Base-by-base conservation (phyloP, 352 stramenopile species). In the Globisporangium nunn region DNA sequence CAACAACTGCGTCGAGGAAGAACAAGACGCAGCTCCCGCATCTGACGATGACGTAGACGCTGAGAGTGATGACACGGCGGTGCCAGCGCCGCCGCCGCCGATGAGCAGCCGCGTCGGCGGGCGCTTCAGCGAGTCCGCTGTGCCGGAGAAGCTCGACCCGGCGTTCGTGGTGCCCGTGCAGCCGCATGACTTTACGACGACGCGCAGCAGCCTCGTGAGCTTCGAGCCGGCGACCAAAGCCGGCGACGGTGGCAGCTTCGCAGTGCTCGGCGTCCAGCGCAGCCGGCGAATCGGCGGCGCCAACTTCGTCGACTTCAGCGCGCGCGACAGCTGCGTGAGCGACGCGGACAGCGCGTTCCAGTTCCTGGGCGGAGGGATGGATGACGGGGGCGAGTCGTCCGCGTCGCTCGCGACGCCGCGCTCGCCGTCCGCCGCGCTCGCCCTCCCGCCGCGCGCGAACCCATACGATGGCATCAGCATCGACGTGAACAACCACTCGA, bases 381-480 rank as follows among this genome's bases (percentile, higher is more conserved):
- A 79, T 31, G 62, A 81, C 28, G 64, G 67, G 55, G 46, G 58
- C 50, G 40, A 57, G 49, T 33, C 52, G 18, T 74, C 69, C 6
- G 63, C 62, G 23, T 58, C 52, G 17, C 58, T 64, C 44, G 62
- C 76, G 51, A 73, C 70, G 23, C 62, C 67, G n/a, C 61, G 63
- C 2, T 62, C 61, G 11, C 65, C 23, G 23, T 23, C 23, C 23
- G 23, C 23, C 23, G 23, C 23, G 23, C 23, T 1, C 23, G 23
- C 23, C 23, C 23, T 23, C 23, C 23, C 70, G 56, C 63, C 72
- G 46, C 56, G 53, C 18, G 56, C 71, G 18, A 69, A 76, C 54
- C 72, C 82, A 54, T 92, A 91, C 59, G 76, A 87, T 37, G 78
- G 70, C 53, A 78, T 92, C 50, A 72, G 62, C 0, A 63, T 80